Conservation (phyloP, 2,329 filamentous ascomycete genomes). For the Microthyrium microscopicum region DNA sequence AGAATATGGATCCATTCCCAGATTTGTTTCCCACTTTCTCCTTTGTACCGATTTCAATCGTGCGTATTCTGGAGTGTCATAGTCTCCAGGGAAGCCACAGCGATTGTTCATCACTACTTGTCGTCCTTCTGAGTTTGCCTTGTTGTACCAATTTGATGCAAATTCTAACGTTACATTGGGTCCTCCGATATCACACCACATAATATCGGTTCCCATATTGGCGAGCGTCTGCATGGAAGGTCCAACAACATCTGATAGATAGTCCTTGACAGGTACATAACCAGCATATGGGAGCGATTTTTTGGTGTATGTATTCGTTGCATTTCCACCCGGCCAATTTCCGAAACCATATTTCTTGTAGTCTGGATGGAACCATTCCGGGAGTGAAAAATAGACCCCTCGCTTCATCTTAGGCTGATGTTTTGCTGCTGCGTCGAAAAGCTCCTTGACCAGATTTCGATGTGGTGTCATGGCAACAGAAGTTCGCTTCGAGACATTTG, state of each 20-base stretch:
- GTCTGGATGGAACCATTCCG: slow-evolving; percentile 31
- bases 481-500: slow-evolving; percentile 24
- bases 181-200: slow-evolving; percentile 32
- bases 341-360: slow-evolving; percentile 25
- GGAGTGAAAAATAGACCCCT: slow-evolving; percentile 28
- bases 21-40: slow-evolving; percentile 43
- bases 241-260: slow-evolving; percentile 24
- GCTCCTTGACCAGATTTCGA: slow-evolving; percentile 24
- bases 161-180: slow-evolving; percentile 27
- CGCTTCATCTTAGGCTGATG: slow-evolving; percentile 28
- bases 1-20: slow-evolving; percentile 42
- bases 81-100: slow-evolving; percentile 40
- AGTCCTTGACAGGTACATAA: slow-evolving; percentile 25
- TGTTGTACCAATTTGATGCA: slow-evolving; percentile 27
- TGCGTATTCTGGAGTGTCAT: slow-evolving; percentile 44
- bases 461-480: slow-evolving; percentile 24
- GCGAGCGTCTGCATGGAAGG: slow-evolving; percentile 29
- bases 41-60: slow-evolving; percentile 32
- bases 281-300: slow-evolving; percentile 26
- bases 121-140: slow-evolving; percentile 21
- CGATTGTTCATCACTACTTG: slow-evolving; percentile 40
- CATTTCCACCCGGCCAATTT: slow-evolving; percentile 25
- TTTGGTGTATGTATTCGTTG: slow-evolving; percentile 28
- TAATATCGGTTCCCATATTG: slow-evolving; percentile 26
- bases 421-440: slow-evolving; percentile 26